Conservation (phyloP, 2,329 filamentous ascomycete genomes). For the Trichophyton benhamiae region DNA sequence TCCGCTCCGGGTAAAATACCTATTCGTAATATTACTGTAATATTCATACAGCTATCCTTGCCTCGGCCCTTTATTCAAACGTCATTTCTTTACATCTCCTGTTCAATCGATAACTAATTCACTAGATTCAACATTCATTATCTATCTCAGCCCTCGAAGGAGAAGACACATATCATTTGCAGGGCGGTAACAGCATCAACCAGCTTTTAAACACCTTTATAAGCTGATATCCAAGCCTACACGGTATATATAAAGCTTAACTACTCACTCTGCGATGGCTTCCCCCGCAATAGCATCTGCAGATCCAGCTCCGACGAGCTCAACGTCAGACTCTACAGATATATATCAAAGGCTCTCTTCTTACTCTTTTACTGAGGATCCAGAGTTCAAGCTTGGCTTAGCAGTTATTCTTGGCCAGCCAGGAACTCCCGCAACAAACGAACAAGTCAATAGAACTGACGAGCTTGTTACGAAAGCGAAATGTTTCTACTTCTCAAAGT, state of each 20-base stretch:
- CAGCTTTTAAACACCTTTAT: background rate
- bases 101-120: background rate
- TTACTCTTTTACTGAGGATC: conserved; percentile 32
- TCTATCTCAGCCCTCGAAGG: background rate
- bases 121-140: background rate
- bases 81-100: background rate
- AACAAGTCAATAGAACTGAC: conserved; percentile 28
- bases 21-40: background rate
- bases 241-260: background rate
- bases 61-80: background rate
- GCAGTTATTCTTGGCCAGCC: conserved; percentile 35
- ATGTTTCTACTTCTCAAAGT: conserved; percentile 39
- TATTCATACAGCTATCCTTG: background rate
- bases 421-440: conserved; percentile 26
- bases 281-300: background rate
- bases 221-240: background rate
- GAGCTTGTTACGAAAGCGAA: conserved; percentile 35
- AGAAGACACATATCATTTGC: background rate
- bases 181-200: background rate
- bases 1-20: background rate
- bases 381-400: conserved; percentile 38
- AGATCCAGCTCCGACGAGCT: background rate
- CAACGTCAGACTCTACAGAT: background rate
- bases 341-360: conserved; percentile 24
- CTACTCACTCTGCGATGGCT: background rate